Base-by-base conservation (phyloP, 805 yeast genomes). In the Wickerhamomyces canadensis region DNA sequence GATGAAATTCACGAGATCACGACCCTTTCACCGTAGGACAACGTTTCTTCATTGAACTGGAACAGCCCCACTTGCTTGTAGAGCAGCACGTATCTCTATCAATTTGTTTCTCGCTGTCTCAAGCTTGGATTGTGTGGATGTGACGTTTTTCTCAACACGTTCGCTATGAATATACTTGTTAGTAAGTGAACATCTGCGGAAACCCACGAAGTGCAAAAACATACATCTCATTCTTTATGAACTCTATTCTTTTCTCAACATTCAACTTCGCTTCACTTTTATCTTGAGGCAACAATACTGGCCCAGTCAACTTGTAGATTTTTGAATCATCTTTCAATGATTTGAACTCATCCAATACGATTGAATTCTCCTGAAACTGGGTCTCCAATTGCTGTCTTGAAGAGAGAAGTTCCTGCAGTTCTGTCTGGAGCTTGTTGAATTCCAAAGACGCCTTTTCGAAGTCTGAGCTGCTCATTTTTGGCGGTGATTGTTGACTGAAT, bases 331-430 rank as follows among this genome's bases (percentile, higher is more conserved):
- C 84, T 38, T 74, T 73, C 39, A 84, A 64, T 31, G 62, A 50
- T 21, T 72, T 75, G 51, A 93, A 84, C 61, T 93, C 98, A 40
- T 75, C 80, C 47, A 79, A 70, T 13, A 93, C 98, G 34, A 93
- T 89, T 51, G 79, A 79, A 60, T 89, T 89, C 60, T 93, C 99
- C 61, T 93, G 98, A 50, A 69, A 76, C 62, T 93, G 99, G 1
- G 97, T 85, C 56, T 93, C 99, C 32, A 93, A 72, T 54, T 80
- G 76, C 48, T 91, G 95, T 53, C 98, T 78, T 11, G 87, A 77
- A 5, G 75, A 65, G 26, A 88, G 70, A 30, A 78, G 65, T 35
- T 76, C 82, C 40, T 60, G 62, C 33, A 77, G 57, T 18, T 62
- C 60, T 34, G 60, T 60, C 48, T 77, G 83, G 10, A 66, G 58